These are phyloP conservation scores for Cladosporium velox DNA, from an alignment of 2,329 filamentous ascomycete genomes.

Conservation along the genomic window DNA sequence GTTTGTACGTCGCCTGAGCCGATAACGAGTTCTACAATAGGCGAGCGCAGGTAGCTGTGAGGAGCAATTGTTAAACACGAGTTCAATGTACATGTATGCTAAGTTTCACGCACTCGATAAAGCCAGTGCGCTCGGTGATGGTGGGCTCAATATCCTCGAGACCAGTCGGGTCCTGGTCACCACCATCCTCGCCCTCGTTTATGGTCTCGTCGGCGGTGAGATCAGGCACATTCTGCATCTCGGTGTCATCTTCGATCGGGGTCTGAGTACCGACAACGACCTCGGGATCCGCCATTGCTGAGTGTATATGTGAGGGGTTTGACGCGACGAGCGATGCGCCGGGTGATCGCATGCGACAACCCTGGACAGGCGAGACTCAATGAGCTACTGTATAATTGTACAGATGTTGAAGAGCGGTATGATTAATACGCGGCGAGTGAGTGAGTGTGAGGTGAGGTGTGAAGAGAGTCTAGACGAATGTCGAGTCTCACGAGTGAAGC, in stretches of 20 bases:
- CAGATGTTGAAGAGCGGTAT: background rate
- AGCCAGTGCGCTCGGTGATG: conserved; percentile 43
- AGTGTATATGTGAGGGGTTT: background rate
- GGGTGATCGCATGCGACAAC: background rate
- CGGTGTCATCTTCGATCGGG: conserved; percentile 36
- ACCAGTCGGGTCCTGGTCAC: conserved; percentile 38
- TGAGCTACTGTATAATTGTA: background rate
- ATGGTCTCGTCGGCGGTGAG: conserved; percentile 25
- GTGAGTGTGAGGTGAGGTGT: background rate
- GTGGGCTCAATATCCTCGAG: conserved; percentile 48
- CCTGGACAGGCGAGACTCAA: background rate
- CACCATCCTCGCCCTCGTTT: conserved; percentile 26
- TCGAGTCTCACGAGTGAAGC: background rate
- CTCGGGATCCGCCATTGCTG: conserved; percentile 36
- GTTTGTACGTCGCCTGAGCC: conserved; percentile 59
- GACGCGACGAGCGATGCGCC: conserved; percentile 8
- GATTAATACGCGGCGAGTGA: background rate
- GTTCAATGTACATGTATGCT: background rate
- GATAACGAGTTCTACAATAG: conserved; percentile 49
- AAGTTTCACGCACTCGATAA: conserved; percentile 46
- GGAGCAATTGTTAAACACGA: conserved; percentile 4
- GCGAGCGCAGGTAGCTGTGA: conserved; percentile 50
- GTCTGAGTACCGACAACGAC: conserved; percentile 32
- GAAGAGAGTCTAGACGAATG: background rate
- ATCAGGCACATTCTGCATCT: conserved; percentile 47